Evolutionary conservation across 176 grass and related monocot species (phyloP), one percentile per base, ranked within the genome.

Genomic region (Cenchrus americanus): DNA sequence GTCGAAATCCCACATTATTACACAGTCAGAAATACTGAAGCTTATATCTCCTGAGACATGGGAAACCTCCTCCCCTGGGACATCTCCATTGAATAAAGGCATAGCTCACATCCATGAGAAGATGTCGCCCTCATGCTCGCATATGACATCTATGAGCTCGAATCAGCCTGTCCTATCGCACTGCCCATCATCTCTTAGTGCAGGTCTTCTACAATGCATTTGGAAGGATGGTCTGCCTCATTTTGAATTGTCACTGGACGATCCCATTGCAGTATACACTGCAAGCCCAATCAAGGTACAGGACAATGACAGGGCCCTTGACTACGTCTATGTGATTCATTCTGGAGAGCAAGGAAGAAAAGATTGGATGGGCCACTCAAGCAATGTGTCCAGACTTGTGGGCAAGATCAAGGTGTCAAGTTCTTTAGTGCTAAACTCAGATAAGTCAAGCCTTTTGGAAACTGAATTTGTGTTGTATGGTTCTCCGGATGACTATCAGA

Each of bases 401-500:
- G 96, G 87, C 43, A 96, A 96, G 78, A 92, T 99, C 91, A 76
- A 85, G 75, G 96, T 96, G 67, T 82, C 91, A 32, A 89, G 87
- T 66, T 92, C 86, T 17, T 43, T 85, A 47, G 44, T 96, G 19
- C 57, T 95, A 17, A 90, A 80, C 50, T 55, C 83, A 14, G 80
- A 92, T 13, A 73, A 37, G 40, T 86, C 83, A 6, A 73, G 74
- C 46, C 74, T 23, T 42, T 44, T 85, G 12, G 93, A 99, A 61
- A 96, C 89, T 0, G 87, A 96, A 55, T 99, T 94, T 86, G 88
- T 94, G 60, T 15, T 99, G 10, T 96, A 84, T 55, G 96, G 91
- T 42, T 86, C 89, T 42, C 89, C 83, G 42, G 91, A 89, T 47
- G 93, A 92, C 74, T 87, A 88, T 75, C 48, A 43, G 62, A 86